Evolutionary conservation across 768 basidiomycete species (phyloP), one percentile per base, ranked within the genome.

Genomic region (Amanita pseudoporphyria): DNA sequence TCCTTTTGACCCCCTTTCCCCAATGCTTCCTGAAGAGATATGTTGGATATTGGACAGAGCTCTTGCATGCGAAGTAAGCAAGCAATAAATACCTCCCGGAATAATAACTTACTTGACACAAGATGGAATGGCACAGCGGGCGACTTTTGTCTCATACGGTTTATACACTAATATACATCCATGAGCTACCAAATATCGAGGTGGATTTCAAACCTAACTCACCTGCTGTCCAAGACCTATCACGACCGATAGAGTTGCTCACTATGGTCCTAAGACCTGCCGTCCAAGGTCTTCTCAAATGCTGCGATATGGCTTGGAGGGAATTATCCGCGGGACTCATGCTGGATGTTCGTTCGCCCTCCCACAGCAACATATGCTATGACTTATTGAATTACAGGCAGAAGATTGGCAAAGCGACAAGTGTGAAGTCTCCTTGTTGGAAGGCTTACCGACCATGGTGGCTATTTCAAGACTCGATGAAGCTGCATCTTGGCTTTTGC

Each of bases 371-470:
- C 45, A 55, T 28, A 43, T 35, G 52, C 30, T 47, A 28, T 53
- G 46, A 42, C 47, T 55, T 41, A 54, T 10, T 40, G 54, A 53
- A 24, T 60, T 45, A 51, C 61, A 91, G 89, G 71, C 77, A 53
- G 90, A 92, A 71, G 89, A 92, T 57, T 90, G 87, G 82, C 87
- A 90, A 62, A 76, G 84, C 51, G 92, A 96, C 54, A 93, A 92
- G 66, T 85, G 82, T 57, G 90, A 90, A 16, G 73, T 94, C 0
- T 77, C 81, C 0, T 68, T 94, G 4, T 70, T 82, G 9, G 87
- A 93, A 64, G 71, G 73, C 6, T 62, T 82, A 22, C 72, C 79
- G 14, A 74, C 77, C 14, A 68, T 69, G 41, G 71, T 74, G 49
- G 63, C 87, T 21, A 51, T 83, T 6, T 62, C 68, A 14, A 67